Evolutionary conservation across 177 flowering plant genomes (phyloP).

Genomic region (Vitis hybrid): DNA sequence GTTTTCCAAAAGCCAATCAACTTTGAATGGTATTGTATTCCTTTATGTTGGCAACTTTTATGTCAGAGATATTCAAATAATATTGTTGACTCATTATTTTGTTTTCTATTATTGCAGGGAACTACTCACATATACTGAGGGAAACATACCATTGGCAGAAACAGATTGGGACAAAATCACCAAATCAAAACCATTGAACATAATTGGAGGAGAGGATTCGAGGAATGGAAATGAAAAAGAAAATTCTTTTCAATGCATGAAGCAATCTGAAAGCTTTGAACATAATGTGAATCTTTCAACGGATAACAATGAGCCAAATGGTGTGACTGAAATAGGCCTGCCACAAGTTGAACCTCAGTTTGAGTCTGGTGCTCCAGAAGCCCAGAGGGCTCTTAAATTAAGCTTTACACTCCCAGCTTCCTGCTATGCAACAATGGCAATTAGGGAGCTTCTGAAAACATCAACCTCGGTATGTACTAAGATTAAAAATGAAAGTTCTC

Average conservation of each 20-base stretch:
- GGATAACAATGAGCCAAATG: slow-evolving; percentile 16
- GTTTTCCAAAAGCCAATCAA: slow-evolving; percentile 82
- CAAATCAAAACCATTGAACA: slow-evolving; percentile 30
- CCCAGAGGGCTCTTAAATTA: slow-evolving; percentile 70
- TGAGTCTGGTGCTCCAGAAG: slow-evolving; percentile 25
- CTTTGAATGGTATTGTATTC: slow-evolving; percentile 65
- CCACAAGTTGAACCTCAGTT: slow-evolving; percentile 18
- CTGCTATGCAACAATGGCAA: slow-evolving; percentile 96
- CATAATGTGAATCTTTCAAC: slow-evolving; percentile 12
- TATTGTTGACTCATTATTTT: neutral
- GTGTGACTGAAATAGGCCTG: slow-evolving; percentile 20
- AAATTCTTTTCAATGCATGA: slow-evolving; percentile 8
- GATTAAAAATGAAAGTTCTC: neutral
- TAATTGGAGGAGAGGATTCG: slow-evolving; percentile 19
- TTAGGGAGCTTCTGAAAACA: slow-evolving; percentile 88
- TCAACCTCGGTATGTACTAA: slow-evolving; percentile 75
- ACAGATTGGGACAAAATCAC: slow-evolving; percentile 75
- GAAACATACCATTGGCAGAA: slow-evolving; percentile 62
- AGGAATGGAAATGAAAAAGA: slow-evolving; percentile 15
- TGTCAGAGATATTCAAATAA: neutral
- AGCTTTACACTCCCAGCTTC: slow-evolving; percentile 85
- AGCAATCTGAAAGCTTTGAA: slow-evolving; percentile 17
- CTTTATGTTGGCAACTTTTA: neutral
- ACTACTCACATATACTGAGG: slow-evolving; percentile 60
- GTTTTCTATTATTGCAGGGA: slow-evolving; percentile 51